Conservation (phyloP, 768 basidiomycete genomes). For the Hericium coralloides region DNA sequence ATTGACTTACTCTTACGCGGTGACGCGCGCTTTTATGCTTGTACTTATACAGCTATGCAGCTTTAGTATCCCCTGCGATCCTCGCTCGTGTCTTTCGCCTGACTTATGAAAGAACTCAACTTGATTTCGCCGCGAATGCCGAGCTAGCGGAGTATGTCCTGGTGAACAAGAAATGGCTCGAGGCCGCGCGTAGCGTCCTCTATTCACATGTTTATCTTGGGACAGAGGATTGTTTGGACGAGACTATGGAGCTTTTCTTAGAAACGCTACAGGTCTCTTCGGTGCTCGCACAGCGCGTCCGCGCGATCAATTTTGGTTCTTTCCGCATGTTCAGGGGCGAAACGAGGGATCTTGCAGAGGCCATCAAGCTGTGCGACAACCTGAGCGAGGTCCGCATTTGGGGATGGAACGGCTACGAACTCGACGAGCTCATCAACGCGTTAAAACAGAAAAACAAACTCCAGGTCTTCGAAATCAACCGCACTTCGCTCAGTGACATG, state of each 20-base stretch:
- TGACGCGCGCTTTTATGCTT: too few species aligned
- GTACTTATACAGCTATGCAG: too few species aligned
- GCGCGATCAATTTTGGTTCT: not conserved
- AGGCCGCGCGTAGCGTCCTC: not conserved
- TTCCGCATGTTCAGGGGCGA: not conserved
- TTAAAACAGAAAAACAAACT: not conserved
- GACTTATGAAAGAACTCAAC: too few species aligned
- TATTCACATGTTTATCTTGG: not conserved
- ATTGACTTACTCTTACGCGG: too few species aligned
- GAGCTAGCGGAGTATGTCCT: not conserved
- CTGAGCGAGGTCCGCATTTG: not conserved
- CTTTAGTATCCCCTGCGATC: too few species aligned
- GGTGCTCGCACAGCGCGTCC: not conserved
- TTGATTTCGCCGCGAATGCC: too few species aligned
- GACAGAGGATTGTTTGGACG: not conserved
- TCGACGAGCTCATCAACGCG: not conserved
- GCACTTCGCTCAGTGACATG: not conserved
- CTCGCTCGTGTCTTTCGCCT: too few species aligned
- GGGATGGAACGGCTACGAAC: not conserved
- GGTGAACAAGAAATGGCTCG: not conserved
- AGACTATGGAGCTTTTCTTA: not conserved
- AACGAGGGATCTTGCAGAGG: not conserved
- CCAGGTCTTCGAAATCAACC: not conserved
- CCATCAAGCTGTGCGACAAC: not conserved
- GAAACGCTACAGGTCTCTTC: not conserved